These are phyloP conservation scores for Aquilaria malaccensis DNA, from an alignment of 345 rosid species.

Conservation along the genomic window DNA sequence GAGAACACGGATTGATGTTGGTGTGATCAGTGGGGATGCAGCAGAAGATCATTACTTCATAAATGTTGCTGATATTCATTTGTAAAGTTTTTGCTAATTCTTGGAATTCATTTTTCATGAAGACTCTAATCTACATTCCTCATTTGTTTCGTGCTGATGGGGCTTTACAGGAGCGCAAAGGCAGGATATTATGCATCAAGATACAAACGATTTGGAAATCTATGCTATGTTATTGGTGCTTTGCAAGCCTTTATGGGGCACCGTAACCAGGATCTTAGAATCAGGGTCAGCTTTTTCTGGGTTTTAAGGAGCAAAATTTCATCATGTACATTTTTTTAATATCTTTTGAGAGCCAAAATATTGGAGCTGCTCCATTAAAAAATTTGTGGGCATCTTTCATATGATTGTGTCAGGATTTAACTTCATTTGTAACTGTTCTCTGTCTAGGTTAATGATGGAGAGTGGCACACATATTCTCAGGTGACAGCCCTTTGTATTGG, in stretches of 20 bases:
- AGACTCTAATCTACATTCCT: conserved; percentile 14
- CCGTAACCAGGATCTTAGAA: conserved; percentile 62
- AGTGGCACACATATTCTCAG: conserved; percentile 67
- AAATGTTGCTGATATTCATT: conserved; percentile 93
- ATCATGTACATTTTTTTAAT: background rate
- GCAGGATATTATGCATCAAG: conserved; percentile 91
- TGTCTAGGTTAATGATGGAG: conserved; percentile 64
- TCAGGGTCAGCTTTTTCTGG: conserved; percentile 42
- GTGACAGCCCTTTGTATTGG: conserved; percentile 94
- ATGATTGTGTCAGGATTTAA: conserved; percentile 2
- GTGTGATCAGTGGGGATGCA: conserved; percentile 52
- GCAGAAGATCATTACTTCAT: conserved; percentile 68
- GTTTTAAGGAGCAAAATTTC: background rate
- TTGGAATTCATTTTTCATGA: conserved; percentile 3
- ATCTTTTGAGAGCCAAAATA: background rate
- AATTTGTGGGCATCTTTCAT: background rate
- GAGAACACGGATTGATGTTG: conserved; percentile 64
- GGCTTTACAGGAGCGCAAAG: conserved; percentile 80
- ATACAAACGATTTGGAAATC: conserved; percentile 78
- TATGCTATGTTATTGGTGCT: conserved; percentile 86
- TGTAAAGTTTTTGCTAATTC: conserved; percentile 46
- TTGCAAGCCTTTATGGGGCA: conserved; percentile 88
- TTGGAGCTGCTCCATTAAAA: background rate
- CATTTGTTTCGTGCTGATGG: conserved; percentile 6
- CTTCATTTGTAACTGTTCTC: conserved; percentile 12